Conservation (phyloP, 495 filamentous ascomycete species). For the Talaromyces liani region DNA sequence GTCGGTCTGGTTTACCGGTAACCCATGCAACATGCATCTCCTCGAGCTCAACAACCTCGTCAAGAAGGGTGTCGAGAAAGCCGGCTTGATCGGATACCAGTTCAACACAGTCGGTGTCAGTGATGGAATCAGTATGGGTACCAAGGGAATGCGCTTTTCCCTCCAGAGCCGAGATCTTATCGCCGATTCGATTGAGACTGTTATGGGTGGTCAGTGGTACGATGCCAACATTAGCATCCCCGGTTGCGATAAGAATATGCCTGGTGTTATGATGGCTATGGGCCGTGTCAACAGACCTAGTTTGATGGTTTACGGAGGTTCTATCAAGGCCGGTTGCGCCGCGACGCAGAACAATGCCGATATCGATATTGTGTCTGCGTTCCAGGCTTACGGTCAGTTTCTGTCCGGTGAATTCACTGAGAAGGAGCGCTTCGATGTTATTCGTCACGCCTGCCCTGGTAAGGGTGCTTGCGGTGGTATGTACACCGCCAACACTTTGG, state of each 20-base stretch:
- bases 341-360: slow-evolving; percentile 62
- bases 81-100: slow-evolving; percentile 75
- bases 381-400: slow-evolving; percentile 97
- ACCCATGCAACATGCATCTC: slow-evolving; percentile 99
- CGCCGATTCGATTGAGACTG: slow-evolving; percentile 95
- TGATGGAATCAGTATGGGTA: slow-evolving; percentile 51
- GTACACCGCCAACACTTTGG: slow-evolving; percentile 99
- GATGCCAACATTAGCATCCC: slow-evolving; percentile 97
- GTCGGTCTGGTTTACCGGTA: slow-evolving; percentile 81
- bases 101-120: slow-evolving; percentile 98
- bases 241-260: slow-evolving; percentile 99
- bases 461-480: slow-evolving; percentile 94
- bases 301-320: slow-evolving; percentile 95
- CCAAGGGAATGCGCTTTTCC: slow-evolving; percentile 81
- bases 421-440: slow-evolving; percentile 87
- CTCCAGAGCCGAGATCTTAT: slow-evolving; percentile 93
- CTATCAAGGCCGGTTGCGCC: slow-evolving; percentile 84
- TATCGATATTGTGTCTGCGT: slow-evolving; percentile 93
- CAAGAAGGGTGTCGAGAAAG: slow-evolving; percentile 73
- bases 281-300: slow-evolving; percentile 87
- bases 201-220: slow-evolving; percentile 99
- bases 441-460: slow-evolving; percentile 88
- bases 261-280: slow-evolving; percentile 97
- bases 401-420: slow-evolving; percentile 86
- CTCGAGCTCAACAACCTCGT: slow-evolving; percentile 78